Conservation (phyloP, 305 asterid species). For the Fraxinus greggii region DNA sequence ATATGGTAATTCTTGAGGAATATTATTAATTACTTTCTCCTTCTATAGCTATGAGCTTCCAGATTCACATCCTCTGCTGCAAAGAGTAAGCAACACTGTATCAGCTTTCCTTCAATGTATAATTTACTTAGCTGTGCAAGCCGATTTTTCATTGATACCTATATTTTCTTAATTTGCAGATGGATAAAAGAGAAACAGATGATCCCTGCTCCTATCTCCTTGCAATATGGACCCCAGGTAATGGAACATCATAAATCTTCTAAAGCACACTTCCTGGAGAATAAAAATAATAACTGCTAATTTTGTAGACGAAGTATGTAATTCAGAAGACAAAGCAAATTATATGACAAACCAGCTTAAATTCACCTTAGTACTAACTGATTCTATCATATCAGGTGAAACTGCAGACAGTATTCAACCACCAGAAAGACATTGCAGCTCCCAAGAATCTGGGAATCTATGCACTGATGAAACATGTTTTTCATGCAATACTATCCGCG, state of each 20-base stretch:
- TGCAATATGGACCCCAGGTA: constrained; percentile 82
- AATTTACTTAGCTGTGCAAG: constrained; percentile 15
- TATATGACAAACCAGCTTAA: background rate
- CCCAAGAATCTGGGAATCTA: constrained; percentile 58
- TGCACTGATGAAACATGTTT: constrained; percentile 76
- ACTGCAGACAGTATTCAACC: constrained; percentile 80
- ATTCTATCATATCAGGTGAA: constrained; percentile 64
- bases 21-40: constrained; percentile 30
- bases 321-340: background rate
- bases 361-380: constrained; percentile 14
- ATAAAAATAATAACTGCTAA: constrained; percentile 9
- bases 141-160: constrained; percentile 22
- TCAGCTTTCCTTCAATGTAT: constrained; percentile 21
- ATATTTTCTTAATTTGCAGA: constrained; percentile 48
- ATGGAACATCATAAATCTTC: background rate
- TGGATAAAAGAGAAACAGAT: constrained; percentile 89
- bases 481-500: constrained; percentile 87
- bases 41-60: constrained; percentile 91
- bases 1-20: constrained; percentile 12
- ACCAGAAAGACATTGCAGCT: constrained; percentile 71
- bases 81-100: constrained; percentile 63
- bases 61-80: constrained; percentile 82
- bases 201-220: constrained; percentile 93
- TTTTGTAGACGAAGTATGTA: background rate
- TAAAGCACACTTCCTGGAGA: constrained; percentile 3